phyloP scores from a whole-genome alignment of 805 yeast species.

The Limtongozyma cylindracea region DNA sequence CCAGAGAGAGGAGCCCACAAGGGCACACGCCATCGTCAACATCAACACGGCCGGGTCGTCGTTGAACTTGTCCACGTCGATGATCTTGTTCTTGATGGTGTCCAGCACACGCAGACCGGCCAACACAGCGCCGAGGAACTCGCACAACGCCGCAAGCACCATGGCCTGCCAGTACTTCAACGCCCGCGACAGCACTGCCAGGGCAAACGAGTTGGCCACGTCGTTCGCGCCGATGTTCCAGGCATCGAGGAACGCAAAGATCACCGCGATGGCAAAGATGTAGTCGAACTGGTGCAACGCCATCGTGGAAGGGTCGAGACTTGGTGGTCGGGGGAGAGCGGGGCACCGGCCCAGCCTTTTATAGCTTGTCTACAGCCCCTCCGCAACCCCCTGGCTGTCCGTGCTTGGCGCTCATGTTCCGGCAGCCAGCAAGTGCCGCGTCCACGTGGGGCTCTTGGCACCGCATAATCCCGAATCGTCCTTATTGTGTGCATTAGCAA shows the following conservation, averaged over 20 bases:
- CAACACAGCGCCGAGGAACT: constrained; percentile 48
- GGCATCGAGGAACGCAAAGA: constrained; percentile 57
- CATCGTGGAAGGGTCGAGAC: too few relatives aligned
- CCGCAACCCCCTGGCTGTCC: too few relatives aligned
- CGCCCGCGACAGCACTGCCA: constrained; percentile 48
- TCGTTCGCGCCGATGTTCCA: constrained; percentile 68
- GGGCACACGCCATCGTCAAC: constrained; percentile 55
- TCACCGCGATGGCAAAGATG: constrained; percentile 39
- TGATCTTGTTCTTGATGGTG: constrained; percentile 41
- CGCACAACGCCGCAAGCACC: constrained; percentile 45
- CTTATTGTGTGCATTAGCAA: too few relatives aligned
- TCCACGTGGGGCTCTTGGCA: too few relatives aligned
- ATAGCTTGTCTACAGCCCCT: too few relatives aligned
- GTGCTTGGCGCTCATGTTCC: too few relatives aligned
- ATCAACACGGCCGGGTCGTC: constrained; percentile 44
- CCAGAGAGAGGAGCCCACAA: constrained; percentile 53
- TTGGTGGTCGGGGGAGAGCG: too few relatives aligned
- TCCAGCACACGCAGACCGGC: constrained; percentile 56
- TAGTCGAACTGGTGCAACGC: constrained; percentile 33
- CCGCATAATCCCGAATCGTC: too few relatives aligned
- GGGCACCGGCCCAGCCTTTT: too few relatives aligned
- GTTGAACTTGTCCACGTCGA: constrained; percentile 21
- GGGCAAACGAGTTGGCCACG: constrained; percentile 61
- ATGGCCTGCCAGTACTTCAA: constrained; percentile 54
- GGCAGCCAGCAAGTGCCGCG: too few relatives aligned